Percentiles rank a stretch among this genome's conserved stretches.
These are phyloP conservation scores for Theileria parva DNA, from an alignment of 169 alveolate species.

Conservation along the genomic window DNA sequence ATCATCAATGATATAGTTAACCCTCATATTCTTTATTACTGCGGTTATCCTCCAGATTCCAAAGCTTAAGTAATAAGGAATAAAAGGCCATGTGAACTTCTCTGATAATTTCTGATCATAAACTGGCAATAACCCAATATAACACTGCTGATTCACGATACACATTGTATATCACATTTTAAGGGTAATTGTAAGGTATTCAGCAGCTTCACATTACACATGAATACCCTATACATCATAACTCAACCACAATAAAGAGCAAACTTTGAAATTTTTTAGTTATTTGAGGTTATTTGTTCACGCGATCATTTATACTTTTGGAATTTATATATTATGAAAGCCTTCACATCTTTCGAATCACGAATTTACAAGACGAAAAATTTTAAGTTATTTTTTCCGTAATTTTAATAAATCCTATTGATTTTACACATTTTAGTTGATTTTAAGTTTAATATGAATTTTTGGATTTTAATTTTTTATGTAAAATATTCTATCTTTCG, in stretches of 20 bases:
- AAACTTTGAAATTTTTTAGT: no score
- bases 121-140: not conserved
- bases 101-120: not conserved
- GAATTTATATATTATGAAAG: no score
- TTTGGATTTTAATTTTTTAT: not conserved
- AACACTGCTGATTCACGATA: not conserved
- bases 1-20: not conserved
- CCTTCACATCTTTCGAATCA: no score
- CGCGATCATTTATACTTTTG: no score
- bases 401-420: not conserved
- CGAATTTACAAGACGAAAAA: no score
- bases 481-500: conserved; percentile 1
- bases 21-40: not conserved
- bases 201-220: no score
- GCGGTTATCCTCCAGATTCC: not conserved
- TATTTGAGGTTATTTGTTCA: no score
- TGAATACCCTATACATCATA: no score
- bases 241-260: no score
- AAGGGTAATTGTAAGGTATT: no score
- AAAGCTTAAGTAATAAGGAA: not conserved
- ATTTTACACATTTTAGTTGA: not conserved
- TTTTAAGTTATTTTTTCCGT: not conserved
- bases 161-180: not conserved
- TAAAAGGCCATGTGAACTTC: not conserved
- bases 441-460: not conserved